Conservation (phyloP, 371 early-diverging fungal species). For the Apophysomyces elegans region DNA sequence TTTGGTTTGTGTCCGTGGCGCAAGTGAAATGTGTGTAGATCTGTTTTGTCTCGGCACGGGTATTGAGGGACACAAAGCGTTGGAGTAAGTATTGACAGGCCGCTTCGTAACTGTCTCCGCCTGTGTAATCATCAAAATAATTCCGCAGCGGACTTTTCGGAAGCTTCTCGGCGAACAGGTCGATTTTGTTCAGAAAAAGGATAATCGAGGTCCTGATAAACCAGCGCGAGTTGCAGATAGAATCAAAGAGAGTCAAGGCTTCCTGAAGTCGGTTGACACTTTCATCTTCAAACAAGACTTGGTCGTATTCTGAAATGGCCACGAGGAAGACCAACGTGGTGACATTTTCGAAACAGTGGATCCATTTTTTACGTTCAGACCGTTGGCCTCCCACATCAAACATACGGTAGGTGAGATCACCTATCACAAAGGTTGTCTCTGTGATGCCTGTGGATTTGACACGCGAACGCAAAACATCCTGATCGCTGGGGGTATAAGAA, state of each 20-base stretch:
- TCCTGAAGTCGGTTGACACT: conserved; percentile 30
- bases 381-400: conserved; percentile 93
- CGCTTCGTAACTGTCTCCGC: conserved; percentile 66
- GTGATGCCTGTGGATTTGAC: conserved; percentile 89
- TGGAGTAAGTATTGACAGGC: conserved; percentile 53
- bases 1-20: conserved; percentile 73
- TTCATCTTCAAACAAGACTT: conserved; percentile 26
- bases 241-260: conserved; percentile 32
- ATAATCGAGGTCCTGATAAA: conserved; percentile 30
- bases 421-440: conserved; percentile 85
- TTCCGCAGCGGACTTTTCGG: conserved; percentile 25
- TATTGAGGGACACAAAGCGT: conserved; percentile 50
- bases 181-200: conserved; percentile 35
- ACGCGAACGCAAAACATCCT: conserved; percentile 83
- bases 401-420: conserved; percentile 85
- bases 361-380: conserved; percentile 90
- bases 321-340: conserved; percentile 92
- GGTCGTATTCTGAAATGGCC: conserved; percentile 35
- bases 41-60: conserved; percentile 45
- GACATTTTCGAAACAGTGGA: conserved; percentile 91
- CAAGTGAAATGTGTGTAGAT: conserved; percentile 59
- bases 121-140: conserved; percentile 30
- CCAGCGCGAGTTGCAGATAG: conserved; percentile 33
- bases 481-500: conserved; percentile 82
- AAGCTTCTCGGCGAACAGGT: conserved; percentile 29